A percentile compares a stretch with the other conserved stretches of the same genome.
phyloP scores from a whole-genome alignment of 2,329 filamentous ascomycete genomes.

The Hypoxylon sp. region DNA sequence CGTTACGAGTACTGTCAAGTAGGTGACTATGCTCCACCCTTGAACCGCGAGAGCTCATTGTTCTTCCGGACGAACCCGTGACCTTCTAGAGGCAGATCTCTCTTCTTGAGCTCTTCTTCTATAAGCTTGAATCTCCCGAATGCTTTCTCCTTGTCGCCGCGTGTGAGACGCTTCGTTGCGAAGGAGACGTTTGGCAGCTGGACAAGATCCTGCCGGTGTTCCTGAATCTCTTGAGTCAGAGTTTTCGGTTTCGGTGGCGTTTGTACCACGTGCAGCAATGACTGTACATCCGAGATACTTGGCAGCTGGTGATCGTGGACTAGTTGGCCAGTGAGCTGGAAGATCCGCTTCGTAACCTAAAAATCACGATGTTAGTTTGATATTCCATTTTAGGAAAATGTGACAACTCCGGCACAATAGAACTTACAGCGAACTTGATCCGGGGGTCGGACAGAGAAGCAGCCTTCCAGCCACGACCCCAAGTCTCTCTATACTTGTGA shows the following conservation, averaged over 20 bases:
- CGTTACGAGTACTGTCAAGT: neutral
- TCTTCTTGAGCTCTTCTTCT: constrained; percentile 75
- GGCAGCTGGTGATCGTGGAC: constrained; percentile 79
- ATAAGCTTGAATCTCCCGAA: constrained; percentile 86
- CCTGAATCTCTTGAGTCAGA: constrained; percentile 72
- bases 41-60: constrained; percentile 62
- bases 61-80: constrained; percentile 58
- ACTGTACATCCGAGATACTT: constrained; percentile 67
- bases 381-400: constrained; percentile 1
- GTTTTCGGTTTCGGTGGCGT: constrained; percentile 71
- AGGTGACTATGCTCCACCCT: constrained; percentile 57
- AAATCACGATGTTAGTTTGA: constrained; percentile 30
- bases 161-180: constrained; percentile 74
- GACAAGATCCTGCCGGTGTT: constrained; percentile 55
- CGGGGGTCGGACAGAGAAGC: constrained; percentile 69
- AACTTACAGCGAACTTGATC: constrained; percentile 81
- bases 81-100: constrained; percentile 72
- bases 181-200: constrained; percentile 79
- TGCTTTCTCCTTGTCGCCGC: constrained; percentile 78
- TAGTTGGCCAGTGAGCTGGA: constrained; percentile 83
- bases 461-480: constrained; percentile 71
- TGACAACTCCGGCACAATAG: neutral
- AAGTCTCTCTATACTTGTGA: constrained; percentile 60
- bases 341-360: constrained; percentile 84
- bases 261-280: constrained; percentile 68